Evolutionary conservation across 2,329 filamentous ascomycete genomes (phyloP), one percentile per base, ranked within the genome.

Genomic region (Aspergillus alliaceus): DNA sequence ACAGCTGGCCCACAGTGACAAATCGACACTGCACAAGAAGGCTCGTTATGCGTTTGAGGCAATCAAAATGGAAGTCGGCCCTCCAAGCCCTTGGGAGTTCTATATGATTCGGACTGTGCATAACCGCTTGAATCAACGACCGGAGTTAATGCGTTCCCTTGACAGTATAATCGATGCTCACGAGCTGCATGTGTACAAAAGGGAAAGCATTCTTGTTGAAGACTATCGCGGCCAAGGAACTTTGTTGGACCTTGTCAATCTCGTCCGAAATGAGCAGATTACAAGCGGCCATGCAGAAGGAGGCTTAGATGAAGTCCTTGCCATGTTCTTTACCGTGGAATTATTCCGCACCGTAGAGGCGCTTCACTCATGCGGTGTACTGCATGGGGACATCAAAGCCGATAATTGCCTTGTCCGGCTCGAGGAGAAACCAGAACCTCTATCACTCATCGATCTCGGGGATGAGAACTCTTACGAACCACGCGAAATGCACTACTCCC

Each of bases 241-340:
- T 0, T 80, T 99, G 4, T 86, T 99, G n/a, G 93, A 98, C 68
- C 85, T 98, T 1, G 88, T 99, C 74, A 99, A 99, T 75, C 80
- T 90, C 61, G 90, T 93, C 64, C 87, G 90, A 40, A 82, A 84
- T 18, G 90, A 96, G 61, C 66, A 71, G 4, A 75, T 72, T 32
- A 72, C 83, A 1, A 84, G 84, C 5, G 72, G 75, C 15, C 75
- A 77, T 31, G 67, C 72, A 9, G 76, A 79, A 32, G 86, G 86
- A 2, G 88, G 89, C 15, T 91, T 99, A 84, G 95, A 99, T 66
- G 95, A 99, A 75, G 82, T 84, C 48, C 80, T 98, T 2, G 91
- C 90, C 66, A 97, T 98, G 91, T 98, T 97, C 80, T 96, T 98
- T 77, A 84, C 90, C 7, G 82, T 98, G 59, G 95, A 99, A 75